These are phyloP conservation scores for Coemansia sp. DNA, from an alignment of 192 early-diverging fungal species.

Conservation along the genomic window DNA sequence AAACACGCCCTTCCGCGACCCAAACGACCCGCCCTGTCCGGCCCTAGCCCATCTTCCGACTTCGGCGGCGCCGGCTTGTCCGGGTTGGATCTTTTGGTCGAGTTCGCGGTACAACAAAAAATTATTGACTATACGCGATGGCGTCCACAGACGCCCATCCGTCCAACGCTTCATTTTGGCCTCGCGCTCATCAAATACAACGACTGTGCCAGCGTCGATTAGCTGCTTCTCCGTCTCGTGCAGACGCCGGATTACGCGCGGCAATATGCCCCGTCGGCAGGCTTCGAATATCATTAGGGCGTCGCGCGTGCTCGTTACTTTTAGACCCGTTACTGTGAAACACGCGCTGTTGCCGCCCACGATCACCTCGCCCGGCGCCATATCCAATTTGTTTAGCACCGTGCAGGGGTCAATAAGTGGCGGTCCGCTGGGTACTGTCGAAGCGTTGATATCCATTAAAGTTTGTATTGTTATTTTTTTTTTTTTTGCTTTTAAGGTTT, in stretches of 20 bases:
- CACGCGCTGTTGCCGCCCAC: conserved; percentile 32
- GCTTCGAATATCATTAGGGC: conserved; percentile 79
- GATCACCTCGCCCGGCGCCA: conserved; percentile 29
- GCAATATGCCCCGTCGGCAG: conserved; percentile 64
- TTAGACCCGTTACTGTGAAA: conserved; percentile 44
- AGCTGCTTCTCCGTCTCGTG: conserved; percentile 71
- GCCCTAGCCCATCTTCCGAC: conserved; percentile 5
- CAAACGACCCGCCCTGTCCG: background rate
- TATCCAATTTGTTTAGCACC: conserved; percentile 12
- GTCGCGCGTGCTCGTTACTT: conserved; percentile 59
- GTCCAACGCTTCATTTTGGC: conserved; percentile 88
- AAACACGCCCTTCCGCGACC: conserved; percentile 37
- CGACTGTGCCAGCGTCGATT: conserved; percentile 75
- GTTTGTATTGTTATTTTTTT: background rate
- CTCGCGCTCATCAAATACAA: conserved; percentile 85
- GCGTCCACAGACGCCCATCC: conserved; percentile 79
- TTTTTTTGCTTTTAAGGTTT: background rate
- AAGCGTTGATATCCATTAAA: background rate
- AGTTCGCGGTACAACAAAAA: conserved; percentile 80
- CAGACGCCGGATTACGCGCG: conserved; percentile 68
- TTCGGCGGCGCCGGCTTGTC: conserved; percentile 38
- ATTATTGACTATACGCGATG: conserved; percentile 78
- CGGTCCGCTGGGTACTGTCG: background rate
- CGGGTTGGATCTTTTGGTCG: conserved; percentile 58
- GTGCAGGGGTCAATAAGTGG: conserved; percentile 15